phyloP scores from a whole-genome alignment of 108 stramenopile genomes.

The Cylindrotheca closterium region DNA sequence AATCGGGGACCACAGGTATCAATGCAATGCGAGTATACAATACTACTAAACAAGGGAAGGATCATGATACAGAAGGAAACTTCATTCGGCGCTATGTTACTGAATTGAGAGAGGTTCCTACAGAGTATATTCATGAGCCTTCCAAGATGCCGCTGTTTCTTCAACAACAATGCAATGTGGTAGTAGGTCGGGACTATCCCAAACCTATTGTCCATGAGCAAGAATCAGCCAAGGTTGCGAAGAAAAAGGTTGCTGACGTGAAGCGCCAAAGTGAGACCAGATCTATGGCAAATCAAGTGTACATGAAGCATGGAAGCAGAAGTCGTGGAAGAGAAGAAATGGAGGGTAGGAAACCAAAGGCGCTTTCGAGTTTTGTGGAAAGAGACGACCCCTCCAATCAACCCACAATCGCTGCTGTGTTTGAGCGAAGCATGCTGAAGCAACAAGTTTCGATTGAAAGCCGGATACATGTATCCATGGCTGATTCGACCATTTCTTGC shows the following conservation, averaged over 20 bases:
- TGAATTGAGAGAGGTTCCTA: slow-evolving; percentile 49
- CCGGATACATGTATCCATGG: slow-evolving; percentile 1
- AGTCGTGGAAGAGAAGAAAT: slow-evolving; percentile 35
- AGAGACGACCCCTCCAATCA: slow-evolving; percentile 20
- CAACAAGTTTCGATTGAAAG: neutral
- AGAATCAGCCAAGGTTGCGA: slow-evolving; percentile 51
- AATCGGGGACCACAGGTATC: slow-evolving; percentile 75
- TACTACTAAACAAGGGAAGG: slow-evolving; percentile 72
- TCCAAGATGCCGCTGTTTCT: slow-evolving; percentile 53
- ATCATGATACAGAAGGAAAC: slow-evolving; percentile 63
- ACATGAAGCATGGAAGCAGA: slow-evolving; percentile 65
- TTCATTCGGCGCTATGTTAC: slow-evolving; percentile 55
- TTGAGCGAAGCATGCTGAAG: slow-evolving; percentile 6
- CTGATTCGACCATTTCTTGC: slow-evolving; percentile 1
- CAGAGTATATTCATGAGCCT: slow-evolving; percentile 66
- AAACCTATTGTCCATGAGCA: slow-evolving; percentile 63
- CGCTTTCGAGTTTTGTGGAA: slow-evolving; percentile 29
- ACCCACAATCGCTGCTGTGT: neutral
- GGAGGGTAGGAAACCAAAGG: slow-evolving; percentile 45
- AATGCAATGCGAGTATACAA: slow-evolving; percentile 79
- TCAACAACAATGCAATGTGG: slow-evolving; percentile 36
- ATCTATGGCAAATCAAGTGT: slow-evolving; percentile 51
- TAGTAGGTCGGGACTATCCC: slow-evolving; percentile 41
- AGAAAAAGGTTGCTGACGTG: slow-evolving; percentile 52
- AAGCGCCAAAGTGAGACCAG: slow-evolving; percentile 53